Base-by-base conservation (phyloP, 768 basidiomycete species). In the Leccinum variicolor region DNA sequence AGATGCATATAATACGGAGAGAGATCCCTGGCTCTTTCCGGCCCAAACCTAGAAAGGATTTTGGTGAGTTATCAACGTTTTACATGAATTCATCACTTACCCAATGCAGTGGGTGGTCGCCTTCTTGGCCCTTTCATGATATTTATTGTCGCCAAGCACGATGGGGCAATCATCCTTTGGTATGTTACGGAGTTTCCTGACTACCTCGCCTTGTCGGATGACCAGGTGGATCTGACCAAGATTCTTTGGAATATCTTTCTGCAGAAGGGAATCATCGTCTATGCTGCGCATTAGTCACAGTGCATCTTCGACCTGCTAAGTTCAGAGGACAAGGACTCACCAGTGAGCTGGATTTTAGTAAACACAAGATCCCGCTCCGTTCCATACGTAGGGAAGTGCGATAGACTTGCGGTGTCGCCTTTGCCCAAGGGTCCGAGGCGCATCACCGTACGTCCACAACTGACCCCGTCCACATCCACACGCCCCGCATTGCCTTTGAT, bases 261-360 rank as follows among this genome's bases (percentile, higher is more conserved):
- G 57, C 29, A 63, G 43, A 50, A 67, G 54, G 5, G 55, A 54
- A 49, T 65, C 68, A 15, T 67, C 67, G 31, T 69, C 66, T 69
- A 2, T 36, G 34, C 21, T 23, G 13, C 36, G 43, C 21, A 19
- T 45, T 13, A 23, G 43, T 45, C 3, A 45, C 21, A 17, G 4
- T 39, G 21, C 17, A 39, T 39, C 36, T 39, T 17, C 36, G 2
- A n/a, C 17, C 17, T 39, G 0, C 0, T 9, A 17, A 39, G 3
- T 39, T 36, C 34, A 39, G 36, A 39, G 17, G 17, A 39, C 36
- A 39, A 39, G 8, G 17, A 39, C 36, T 39, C 36, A 39, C 17
- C 36, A 17, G 17, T 39, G 36, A 39, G 17, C 23, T 14, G 14
- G 48, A 45, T 23, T 19, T 4, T 15, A 23, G 43, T 19, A 21